These are phyloP conservation scores for Trypanosoma vivax DNA, from an alignment of 208 protist genomes.

Conservation along the genomic window DNA sequence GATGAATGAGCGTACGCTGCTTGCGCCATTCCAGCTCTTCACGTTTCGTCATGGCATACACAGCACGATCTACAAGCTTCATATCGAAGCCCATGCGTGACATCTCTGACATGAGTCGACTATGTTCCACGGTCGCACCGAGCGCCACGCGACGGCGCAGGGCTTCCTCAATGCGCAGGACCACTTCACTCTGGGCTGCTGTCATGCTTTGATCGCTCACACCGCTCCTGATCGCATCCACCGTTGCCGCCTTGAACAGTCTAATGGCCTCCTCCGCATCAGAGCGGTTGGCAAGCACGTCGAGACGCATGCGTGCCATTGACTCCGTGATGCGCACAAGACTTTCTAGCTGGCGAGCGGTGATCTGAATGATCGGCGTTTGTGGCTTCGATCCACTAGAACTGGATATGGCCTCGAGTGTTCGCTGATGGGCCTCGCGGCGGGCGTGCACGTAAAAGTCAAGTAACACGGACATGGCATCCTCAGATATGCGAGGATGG, in stretches of 20 bases:
- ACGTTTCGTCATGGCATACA: conserved; percentile 85
- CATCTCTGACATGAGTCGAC: conserved; percentile 71
- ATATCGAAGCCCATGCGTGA: conserved; percentile 78
- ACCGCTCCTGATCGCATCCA: conserved; percentile 89
- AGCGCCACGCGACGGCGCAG: conserved; percentile 76
- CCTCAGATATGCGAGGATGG: conserved; percentile 86
- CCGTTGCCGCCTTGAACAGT: conserved; percentile 93
- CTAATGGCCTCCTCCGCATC: conserved; percentile 95
- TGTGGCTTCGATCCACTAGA: conserved; percentile 14
- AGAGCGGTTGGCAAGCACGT: conserved; percentile 68
- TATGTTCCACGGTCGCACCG: conserved; percentile 80
- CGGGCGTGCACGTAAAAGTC: conserved; percentile 96
- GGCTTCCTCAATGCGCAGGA: conserved; percentile 80
- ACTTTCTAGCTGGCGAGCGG: conserved; percentile 93
- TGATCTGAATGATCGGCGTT: conserved; percentile 92
- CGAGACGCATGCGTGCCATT: conserved; percentile 94
- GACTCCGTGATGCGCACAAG: conserved; percentile 97
- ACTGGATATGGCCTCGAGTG: conserved; percentile 45
- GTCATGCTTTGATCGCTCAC: conserved; percentile 70
- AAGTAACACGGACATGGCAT: conserved; percentile 88
- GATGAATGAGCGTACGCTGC: conserved; percentile 76
- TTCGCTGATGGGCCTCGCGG: conserved; percentile 65
- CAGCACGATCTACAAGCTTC: conserved; percentile 76
- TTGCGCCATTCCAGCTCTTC: conserved; percentile 88
- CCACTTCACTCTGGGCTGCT: conserved; percentile 76